phyloP scores from a whole-genome alignment of 2,329 filamentous ascomycete genomes.

The Alternaria sp. region DNA sequence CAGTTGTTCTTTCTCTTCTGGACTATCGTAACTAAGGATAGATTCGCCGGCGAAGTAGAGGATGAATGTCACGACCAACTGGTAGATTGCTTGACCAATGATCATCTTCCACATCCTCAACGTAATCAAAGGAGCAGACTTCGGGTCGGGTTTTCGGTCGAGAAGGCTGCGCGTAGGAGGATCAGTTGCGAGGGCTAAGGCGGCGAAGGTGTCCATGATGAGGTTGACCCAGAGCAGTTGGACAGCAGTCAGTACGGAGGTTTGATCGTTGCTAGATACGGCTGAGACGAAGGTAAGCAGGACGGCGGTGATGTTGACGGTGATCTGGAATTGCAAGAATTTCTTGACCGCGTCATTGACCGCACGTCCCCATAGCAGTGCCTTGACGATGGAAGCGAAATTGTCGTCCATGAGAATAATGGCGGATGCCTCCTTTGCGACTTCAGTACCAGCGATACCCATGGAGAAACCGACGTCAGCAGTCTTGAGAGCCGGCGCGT shows the following conservation, averaged over 20 bases:
- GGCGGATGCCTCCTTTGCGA: conserved; percentile 83
- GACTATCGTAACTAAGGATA: conserved; percentile 65
- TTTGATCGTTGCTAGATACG: conserved; percentile 71
- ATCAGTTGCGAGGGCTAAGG: conserved; percentile 86
- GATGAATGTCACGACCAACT: conserved; percentile 78
- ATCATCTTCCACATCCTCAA: conserved; percentile 99
- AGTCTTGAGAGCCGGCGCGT: conserved; percentile 79
- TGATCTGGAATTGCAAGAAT: conserved; percentile 69
- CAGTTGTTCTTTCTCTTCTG: conserved; percentile 58
- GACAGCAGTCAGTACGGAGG: conserved; percentile 83
- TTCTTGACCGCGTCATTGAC: conserved; percentile 54
- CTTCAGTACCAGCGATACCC: conserved; percentile 83
- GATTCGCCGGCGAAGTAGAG: conserved; percentile 75
- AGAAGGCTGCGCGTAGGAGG: conserved; percentile 83
- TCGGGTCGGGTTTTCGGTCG: conserved; percentile 78
- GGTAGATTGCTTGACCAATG: conserved; percentile 87
- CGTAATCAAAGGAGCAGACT: conserved; percentile 79
- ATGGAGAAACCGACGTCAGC: conserved; percentile 86
- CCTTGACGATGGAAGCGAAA: conserved; percentile 85
- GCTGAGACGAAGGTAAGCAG: conserved; percentile 86
- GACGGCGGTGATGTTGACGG: conserved; percentile 92
- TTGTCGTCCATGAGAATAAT: conserved; percentile 91
- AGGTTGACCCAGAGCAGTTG: conserved; percentile 96
- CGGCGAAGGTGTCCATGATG: conserved; percentile 96
- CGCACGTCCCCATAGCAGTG: conserved; percentile 74